Conservation (phyloP, 176 grass and related monocot genomes). For the Dactylis glomerata region DNA sequence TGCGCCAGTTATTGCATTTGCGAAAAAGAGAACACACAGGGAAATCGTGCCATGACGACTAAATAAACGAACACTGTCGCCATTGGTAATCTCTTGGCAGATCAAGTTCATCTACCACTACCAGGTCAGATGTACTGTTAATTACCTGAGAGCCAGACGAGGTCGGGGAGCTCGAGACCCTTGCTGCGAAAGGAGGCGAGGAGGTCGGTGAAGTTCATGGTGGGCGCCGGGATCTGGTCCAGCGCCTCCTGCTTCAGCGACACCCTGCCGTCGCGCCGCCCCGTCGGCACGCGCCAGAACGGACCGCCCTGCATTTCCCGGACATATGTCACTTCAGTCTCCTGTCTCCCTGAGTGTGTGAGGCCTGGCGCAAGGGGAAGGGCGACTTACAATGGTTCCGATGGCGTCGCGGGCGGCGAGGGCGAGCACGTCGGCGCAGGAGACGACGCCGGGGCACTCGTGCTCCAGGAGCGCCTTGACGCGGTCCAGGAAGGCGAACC, state of each 20-base stretch:
- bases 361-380: conserved; percentile 30
- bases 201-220: conserved; percentile 67
- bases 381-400: conserved; percentile 40
- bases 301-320: conserved; percentile 55
- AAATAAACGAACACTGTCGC: too few species aligned
- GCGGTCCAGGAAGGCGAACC: conserved; percentile 68
- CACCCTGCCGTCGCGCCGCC: conserved; percentile 66
- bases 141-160: conserved; percentile 80
- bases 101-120: background rate
- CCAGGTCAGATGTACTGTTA: too few species aligned
- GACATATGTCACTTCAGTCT: too few species aligned
- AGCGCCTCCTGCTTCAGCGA: conserved; percentile 63
- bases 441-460: conserved; percentile 93
- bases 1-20: background rate
- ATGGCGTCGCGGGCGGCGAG: conserved; percentile 23
- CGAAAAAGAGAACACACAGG: background rate
- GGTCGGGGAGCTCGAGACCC: conserved; percentile 68
- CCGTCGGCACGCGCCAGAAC: conserved; percentile 78
- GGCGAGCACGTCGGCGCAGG: conserved; percentile 82
- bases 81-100: background rate
- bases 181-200: conserved; percentile 59
- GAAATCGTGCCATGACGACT: background rate
- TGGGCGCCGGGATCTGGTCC: conserved; percentile 55
- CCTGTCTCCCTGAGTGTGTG: too few species aligned
- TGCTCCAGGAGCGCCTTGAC: conserved; percentile 69